Conservation (phyloP, 2,329 filamentous ascomycete genomes). For the Aureobasidium sp. region DNA sequence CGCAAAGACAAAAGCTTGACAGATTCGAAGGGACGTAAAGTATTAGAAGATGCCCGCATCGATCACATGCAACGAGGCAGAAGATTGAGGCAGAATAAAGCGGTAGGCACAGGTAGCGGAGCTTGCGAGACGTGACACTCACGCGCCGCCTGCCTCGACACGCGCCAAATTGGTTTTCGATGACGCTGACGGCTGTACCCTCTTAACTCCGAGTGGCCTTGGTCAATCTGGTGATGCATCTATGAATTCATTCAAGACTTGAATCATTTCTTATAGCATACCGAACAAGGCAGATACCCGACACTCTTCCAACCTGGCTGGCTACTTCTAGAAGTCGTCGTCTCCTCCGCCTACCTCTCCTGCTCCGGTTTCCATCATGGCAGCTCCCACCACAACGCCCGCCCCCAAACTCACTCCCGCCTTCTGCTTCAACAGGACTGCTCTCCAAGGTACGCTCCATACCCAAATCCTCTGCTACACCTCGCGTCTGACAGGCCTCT, state of each 20-base stretch:
- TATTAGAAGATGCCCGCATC: not conserved
- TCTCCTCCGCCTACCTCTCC: conserved; percentile 12
- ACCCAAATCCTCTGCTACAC: not conserved
- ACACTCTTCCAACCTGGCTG: conserved; percentile 24
- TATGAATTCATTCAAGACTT: not conserved
- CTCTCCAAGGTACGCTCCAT: conserved; percentile 37
- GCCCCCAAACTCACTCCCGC: conserved; percentile 39
- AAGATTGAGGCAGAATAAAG: not conserved
- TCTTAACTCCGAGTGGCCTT: not conserved
- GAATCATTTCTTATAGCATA: not conserved
- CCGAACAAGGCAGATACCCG: not conserved
- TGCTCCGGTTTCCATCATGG: conserved; percentile 13
- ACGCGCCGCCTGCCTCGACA: not conserved
- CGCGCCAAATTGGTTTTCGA: conserved; percentile 13
- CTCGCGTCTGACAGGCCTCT: conserved; percentile 24
- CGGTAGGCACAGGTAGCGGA: not conserved
- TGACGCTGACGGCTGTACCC: not conserved
- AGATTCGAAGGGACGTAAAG: not conserved
- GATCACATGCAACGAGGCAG: not conserved
- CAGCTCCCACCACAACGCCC: conserved; percentile 10
- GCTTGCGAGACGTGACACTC: not conserved
- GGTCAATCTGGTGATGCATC: not conserved
- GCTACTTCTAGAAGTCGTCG: conserved; percentile 24
- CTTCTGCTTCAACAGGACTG: conserved; percentile 48
- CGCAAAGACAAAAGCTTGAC: not conserved